Evolutionary conservation across 2,329 filamentous ascomycete species (phyloP).

Genomic region (Coniochaeta prunicola): DNA sequence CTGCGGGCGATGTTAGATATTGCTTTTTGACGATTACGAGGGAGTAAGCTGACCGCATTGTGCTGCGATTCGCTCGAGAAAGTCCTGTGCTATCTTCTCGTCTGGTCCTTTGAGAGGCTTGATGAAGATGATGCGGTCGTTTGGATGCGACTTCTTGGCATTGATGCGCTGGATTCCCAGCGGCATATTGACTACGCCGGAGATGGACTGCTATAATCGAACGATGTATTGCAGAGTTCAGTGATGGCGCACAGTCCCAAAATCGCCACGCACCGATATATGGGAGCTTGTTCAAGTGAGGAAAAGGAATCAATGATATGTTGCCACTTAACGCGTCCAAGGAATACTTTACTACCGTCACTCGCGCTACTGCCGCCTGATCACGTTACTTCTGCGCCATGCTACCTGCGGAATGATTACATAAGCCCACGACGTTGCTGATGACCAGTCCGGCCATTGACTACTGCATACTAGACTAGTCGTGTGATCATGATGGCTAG

Average conservation of each 20-base stretch:
- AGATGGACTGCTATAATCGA: neutral
- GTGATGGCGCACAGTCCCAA: neutral
- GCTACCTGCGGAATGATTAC: too few relatives aligned
- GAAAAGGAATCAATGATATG: neutral
- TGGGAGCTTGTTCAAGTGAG: neutral
- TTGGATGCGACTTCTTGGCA: constrained; percentile 65
- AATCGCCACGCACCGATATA: neutral
- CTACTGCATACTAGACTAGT: too few relatives aligned
- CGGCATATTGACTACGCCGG: constrained; percentile 47
- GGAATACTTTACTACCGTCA: neutral
- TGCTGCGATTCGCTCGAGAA: constrained; percentile 70
- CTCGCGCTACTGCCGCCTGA: neutral
- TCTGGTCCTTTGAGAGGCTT: constrained; percentile 64
- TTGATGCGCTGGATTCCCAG: constrained; percentile 75
- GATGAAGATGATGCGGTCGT: constrained; percentile 76
- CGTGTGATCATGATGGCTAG: too few relatives aligned
- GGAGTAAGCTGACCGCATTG: constrained; percentile 53
- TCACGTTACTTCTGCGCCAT: neutral
- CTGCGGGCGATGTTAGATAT: constrained; percentile 20
- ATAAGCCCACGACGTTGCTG: too few relatives aligned
- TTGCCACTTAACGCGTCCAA: neutral
- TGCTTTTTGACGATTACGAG: neutral
- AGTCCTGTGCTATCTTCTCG: constrained; percentile 58
- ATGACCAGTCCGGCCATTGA: too few relatives aligned
- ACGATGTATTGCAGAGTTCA: neutral